Percentiles rank a stretch among this genome's conserved stretches.
Evolutionary conservation across 2,329 filamentous ascomycete genomes (phyloP).

Genomic region (Colletotrichum abscissum): DNA sequence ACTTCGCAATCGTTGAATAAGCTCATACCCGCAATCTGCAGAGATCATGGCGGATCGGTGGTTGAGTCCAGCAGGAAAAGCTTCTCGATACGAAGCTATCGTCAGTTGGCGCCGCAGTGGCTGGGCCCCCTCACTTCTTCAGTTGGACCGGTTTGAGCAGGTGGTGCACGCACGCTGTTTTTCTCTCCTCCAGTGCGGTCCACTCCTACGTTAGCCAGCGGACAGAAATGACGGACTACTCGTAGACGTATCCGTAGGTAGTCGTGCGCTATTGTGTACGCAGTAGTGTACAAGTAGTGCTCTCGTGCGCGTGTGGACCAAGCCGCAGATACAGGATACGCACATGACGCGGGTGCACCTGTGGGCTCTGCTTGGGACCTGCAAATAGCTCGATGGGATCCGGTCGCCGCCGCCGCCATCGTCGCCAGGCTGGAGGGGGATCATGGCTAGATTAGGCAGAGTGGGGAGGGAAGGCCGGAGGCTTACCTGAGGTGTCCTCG

Average conservation of each 20-base stretch:
- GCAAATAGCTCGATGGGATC: constrained; percentile 4
- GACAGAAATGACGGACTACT: neutral
- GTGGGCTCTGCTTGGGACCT: constrained; percentile 22
- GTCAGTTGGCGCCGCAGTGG: constrained; percentile 19
- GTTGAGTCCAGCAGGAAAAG: neutral
- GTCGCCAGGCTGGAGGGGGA: constrained; percentile 18
- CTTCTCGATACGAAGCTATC: constrained; percentile 22
- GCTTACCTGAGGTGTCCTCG: constrained; percentile 22
- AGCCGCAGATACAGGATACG: neutral
- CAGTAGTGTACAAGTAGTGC: neutral
- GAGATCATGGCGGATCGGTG: neutral
- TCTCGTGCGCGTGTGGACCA: neutral
- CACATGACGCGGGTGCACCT: constrained; percentile 22
- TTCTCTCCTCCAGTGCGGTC: neutral
- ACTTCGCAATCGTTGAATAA: neutral
- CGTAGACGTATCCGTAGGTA: neutral
- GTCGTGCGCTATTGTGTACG: neutral
- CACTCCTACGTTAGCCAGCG: neutral
- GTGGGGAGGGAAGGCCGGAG: constrained; percentile 17
- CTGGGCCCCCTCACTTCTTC: neutral
- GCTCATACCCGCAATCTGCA: neutral
- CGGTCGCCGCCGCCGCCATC: constrained; percentile 15
- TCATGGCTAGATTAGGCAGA: constrained; percentile 8
- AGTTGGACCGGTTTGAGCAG: neutral
- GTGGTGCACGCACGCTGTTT: constrained; percentile 3